Evolutionary conservation across 1,284 basidiomycete species (phyloP).

Genomic region (Malassezia japonica): DNA sequence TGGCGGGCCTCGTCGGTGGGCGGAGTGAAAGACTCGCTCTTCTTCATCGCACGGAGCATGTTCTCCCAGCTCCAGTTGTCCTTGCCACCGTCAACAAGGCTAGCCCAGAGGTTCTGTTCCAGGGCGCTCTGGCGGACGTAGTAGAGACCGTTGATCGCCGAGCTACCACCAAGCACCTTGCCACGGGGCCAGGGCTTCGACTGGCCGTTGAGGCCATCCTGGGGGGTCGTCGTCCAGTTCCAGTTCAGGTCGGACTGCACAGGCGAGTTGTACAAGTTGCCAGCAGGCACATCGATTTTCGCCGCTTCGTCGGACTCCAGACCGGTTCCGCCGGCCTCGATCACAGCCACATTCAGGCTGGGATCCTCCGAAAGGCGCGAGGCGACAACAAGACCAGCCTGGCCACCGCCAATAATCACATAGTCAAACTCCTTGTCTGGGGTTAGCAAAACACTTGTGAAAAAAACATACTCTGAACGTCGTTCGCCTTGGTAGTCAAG

Average conservation of each 20-base stretch:
- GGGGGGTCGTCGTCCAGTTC: slow-evolving; percentile 26
- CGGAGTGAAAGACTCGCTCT: slow-evolving; percentile 52
- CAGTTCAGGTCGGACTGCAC: slow-evolving; percentile 29
- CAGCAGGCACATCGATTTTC: slow-evolving; percentile 15
- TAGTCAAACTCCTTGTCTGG: slow-evolving; percentile 43
- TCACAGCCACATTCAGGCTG: slow-evolving; percentile 34
- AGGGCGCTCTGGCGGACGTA: slow-evolving; percentile 23
- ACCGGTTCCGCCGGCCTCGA: slow-evolving; percentile 53
- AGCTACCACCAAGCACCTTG: slow-evolving; percentile 33
- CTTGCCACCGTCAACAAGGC: slow-evolving; percentile 15
- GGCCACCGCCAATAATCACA: slow-evolving; percentile 54
- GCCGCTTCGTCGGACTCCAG: slow-evolving; percentile 19
- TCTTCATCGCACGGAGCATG: slow-evolving; percentile 50
- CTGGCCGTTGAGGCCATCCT: slow-evolving; percentile 19
- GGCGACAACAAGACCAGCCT: slow-evolving; percentile 49
- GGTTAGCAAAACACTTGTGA: neutral
- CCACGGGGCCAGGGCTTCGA: slow-evolving; percentile 12
- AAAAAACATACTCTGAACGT: slow-evolving; percentile 9
- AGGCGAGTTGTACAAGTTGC: slow-evolving; percentile 30
- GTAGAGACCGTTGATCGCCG: slow-evolving; percentile 39
- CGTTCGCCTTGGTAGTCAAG: neutral
- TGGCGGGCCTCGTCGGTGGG: slow-evolving; percentile 37
- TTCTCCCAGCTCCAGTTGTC: slow-evolving; percentile 28
- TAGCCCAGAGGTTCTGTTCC: slow-evolving; percentile 30
- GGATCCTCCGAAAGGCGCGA: slow-evolving; percentile 31